Evolutionary conservation across 768 basidiomycete species (phyloP).

Genomic region (Podaxis sp.): DNA sequence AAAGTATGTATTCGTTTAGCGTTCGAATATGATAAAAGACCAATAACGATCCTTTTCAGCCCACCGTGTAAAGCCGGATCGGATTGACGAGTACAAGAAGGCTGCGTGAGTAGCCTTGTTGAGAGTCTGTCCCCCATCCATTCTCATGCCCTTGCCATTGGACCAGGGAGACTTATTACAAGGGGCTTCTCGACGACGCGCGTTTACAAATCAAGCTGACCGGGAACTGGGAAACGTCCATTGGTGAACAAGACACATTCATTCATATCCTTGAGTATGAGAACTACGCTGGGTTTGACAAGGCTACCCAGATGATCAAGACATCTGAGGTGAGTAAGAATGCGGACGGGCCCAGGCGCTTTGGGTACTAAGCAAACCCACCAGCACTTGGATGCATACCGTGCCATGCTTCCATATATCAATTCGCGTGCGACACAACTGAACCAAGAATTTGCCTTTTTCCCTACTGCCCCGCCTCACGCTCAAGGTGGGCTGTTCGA

Average conservation of each 20-base stretch:
- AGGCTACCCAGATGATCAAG: constrained; percentile 60
- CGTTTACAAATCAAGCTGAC: constrained; percentile 82
- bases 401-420: constrained; percentile 75
- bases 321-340: constrained; percentile 56
- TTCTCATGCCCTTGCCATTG: constrained; percentile 4
- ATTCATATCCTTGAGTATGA: constrained; percentile 86
- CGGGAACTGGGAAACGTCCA: constrained; percentile 89
- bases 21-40: neutral
- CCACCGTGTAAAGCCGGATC: constrained; percentile 83
- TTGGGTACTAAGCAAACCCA: constrained; percentile 5
- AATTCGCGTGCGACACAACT: constrained; percentile 73
- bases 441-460: constrained; percentile 93
- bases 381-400: constrained; percentile 67
- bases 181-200: constrained; percentile 70
- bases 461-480: constrained; percentile 86
- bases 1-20: constrained; percentile 51
- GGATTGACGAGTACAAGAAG: constrained; percentile 78
- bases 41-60: constrained; percentile 41
- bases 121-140: neutral
- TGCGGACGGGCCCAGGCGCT: neutral
- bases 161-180: constrained; percentile 79
- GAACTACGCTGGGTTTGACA: constrained; percentile 88
- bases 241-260: constrained; percentile 90
- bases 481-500: constrained; percentile 92
- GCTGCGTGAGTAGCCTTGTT: constrained; percentile 63